Conservation (phyloP, 768 basidiomycete genomes). For the Psilocybe cyanescens region DNA sequence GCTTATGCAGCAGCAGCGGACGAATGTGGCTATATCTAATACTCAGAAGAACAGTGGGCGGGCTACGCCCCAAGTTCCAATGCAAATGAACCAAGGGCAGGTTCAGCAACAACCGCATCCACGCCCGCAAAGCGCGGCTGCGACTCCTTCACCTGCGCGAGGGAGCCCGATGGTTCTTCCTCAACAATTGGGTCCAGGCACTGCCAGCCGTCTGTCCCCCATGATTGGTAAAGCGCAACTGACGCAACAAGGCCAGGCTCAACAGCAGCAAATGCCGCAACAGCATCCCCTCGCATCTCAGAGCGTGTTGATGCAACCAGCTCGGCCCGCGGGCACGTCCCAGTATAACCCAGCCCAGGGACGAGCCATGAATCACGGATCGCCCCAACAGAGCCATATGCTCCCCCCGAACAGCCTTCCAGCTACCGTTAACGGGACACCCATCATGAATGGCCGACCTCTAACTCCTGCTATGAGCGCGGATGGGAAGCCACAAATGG, state of each 20-base stretch:
- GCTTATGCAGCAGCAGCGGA: constrained; percentile 22
- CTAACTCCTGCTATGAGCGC: constrained; percentile 21
- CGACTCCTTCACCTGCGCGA: constrained; percentile 31
- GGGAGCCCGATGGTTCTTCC: constrained; percentile 40
- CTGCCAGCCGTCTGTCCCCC: constrained; percentile 19
- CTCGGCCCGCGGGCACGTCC: constrained; percentile 21
- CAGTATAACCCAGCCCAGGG: constrained; percentile 40
- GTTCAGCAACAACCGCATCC: constrained; percentile 23
- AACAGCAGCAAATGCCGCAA: constrained; percentile 21
- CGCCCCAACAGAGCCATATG: constrained; percentile 15
- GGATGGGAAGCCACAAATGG: constrained; percentile 22
- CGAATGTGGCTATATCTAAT: constrained; percentile 8
- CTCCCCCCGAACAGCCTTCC: constrained; percentile 3
- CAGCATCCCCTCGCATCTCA: constrained; percentile 25
- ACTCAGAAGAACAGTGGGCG: constrained; percentile 23
- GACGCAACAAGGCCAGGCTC: constrained; percentile 19
- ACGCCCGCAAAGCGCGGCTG: constrained; percentile 9
- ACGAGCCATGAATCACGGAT: constrained; percentile 30
- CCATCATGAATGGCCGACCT: constrained; percentile 19
- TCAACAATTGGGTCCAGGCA: constrained; percentile 30
- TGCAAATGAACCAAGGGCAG: constrained; percentile 31
- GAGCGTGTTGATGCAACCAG: constrained; percentile 20
- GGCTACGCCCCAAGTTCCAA: constrained; percentile 20
- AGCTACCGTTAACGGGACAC: constrained; percentile 13
- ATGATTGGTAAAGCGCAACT: constrained; percentile 31